Base-by-base conservation (phyloP, 1,139 yeast genomes). In the Debaryomycetaceae sp. region DNA sequence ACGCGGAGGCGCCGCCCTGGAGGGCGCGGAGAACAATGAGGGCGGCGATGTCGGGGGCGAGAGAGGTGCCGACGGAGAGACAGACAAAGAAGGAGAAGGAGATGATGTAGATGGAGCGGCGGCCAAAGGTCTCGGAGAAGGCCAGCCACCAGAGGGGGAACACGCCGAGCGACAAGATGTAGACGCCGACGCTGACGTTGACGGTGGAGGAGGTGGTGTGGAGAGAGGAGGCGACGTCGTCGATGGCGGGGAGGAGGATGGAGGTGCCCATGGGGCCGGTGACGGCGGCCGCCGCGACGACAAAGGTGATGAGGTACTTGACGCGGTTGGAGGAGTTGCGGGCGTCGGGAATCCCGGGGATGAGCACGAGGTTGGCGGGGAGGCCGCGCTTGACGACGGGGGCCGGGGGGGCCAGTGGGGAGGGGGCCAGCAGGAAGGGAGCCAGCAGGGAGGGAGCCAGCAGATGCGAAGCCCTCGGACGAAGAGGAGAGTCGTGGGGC, bases 231-330 rank as follows among this genome's bases (percentile, higher is more conserved):
- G 68, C 68, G 25, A 83, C 68, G 34, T 75, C 71, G 27, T 70
- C 69, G 26, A 82, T 70, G 0, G 92, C 92, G 0, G 95, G 95
- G 30, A 81, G 66, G 49, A 83, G 63, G 34, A 85, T 80, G 2
- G 90, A 77, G 1, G 93, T 78, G n/a, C 93, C 94, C 87, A 85
- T 79, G 7, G 95, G 95, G 0, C 94, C 95, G 29, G 81, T 68
- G 47, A 79, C 59, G 2, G 87, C 82, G 4, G 90, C 86, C 35
- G 71, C 58, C 0, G 92, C 87, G 25, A 82, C 72, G 18, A 80
- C 58, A 21, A 69, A 54, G 2, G 81, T 80, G 30, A 83, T 62
- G n/a, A 63, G 32, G 32, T 53, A 45, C 44, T 83, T 80, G 34
- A 64, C 47, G 2, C 37, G 30, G 2, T 38, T 32, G 3, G 83